phyloP scores from a whole-genome alignment of 2,329 filamentous ascomycete genomes.

The Nothopassalora personata region DNA sequence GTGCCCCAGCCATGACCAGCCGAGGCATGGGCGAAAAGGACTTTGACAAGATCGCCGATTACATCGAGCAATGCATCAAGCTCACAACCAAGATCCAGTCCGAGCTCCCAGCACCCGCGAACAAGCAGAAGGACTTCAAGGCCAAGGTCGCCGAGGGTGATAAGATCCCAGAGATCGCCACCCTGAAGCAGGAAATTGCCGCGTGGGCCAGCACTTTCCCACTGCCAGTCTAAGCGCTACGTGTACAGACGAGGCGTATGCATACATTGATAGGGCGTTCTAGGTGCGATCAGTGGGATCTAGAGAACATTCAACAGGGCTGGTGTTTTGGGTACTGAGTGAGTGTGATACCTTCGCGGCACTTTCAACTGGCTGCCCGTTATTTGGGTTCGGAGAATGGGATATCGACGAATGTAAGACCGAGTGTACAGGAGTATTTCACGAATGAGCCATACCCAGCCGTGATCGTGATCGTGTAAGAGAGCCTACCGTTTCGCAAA shows the following conservation, averaged over 20 bases:
- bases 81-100: constrained; percentile 83
- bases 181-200: constrained; percentile 82
- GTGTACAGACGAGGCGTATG: not conserved
- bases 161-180: constrained; percentile 61
- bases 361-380: constrained; percentile 16
- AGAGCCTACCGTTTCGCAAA: not conserved
- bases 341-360: constrained; percentile 9
- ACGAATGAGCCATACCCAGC: not conserved
- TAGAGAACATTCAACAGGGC: constrained; percentile 11
- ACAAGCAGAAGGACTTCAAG: constrained; percentile 99
- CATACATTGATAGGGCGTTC: constrained; percentile 10
- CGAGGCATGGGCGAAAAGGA: constrained; percentile 89
- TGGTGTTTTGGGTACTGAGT: constrained; percentile 7
- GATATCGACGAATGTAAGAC: not conserved
- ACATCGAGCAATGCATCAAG: constrained; percentile 86
- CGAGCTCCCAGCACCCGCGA: constrained; percentile 86
- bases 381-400: not conserved
- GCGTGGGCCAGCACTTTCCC: constrained; percentile 86
- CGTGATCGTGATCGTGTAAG: not conserved
- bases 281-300: not conserved
- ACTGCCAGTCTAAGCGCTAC: constrained; percentile 56
- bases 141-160: constrained; percentile 71
- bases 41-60: constrained; percentile 82
- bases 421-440: not conserved
- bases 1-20: constrained; percentile 94